Percentiles rank a stretch among this genome's conserved stretches.
Evolutionary conservation across 73 alveolate species (phyloP).

Genomic region (Tetrahymena elliotti): DNA sequence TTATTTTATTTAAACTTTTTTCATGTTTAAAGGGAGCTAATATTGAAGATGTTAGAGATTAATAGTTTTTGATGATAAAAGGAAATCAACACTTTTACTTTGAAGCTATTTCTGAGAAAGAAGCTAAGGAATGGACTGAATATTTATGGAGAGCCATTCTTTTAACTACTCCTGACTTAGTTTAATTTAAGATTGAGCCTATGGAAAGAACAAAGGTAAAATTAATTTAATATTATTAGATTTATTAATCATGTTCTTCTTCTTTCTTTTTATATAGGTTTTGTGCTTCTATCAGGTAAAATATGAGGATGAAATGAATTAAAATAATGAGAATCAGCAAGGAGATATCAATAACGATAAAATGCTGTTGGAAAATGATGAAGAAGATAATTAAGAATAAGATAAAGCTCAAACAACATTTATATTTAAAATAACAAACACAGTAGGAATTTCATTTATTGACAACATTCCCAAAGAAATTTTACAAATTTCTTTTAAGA

Average conservation of each 20-base stretch:
- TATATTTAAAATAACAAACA: slow-evolving; percentile 8
- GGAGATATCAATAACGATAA: not conserved
- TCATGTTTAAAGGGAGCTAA: slow-evolving; percentile 30
- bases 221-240: not conserved
- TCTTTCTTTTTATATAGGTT: not conserved
- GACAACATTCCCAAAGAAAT: slow-evolving; percentile 41
- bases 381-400: not conserved
- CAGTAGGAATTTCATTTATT: slow-evolving; percentile 23
- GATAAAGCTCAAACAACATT: slow-evolving; percentile 8
- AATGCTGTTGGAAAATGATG: not conserved
- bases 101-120: slow-evolving; percentile 27
- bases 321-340: not conserved
- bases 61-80: slow-evolving; percentile 23
- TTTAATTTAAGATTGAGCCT: slow-evolving; percentile 34
- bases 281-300: not conserved
- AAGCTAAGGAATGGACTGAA: slow-evolving; percentile 38
- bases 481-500: slow-evolving; percentile 16
- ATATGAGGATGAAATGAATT: not conserved
- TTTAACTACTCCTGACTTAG: slow-evolving; percentile 35
- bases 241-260: not conserved
- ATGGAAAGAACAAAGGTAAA: slow-evolving; percentile 32
- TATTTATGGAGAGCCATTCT: slow-evolving; percentile 42
- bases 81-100: slow-evolving; percentile 16
- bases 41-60: slow-evolving; percentile 30
- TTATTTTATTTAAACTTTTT: not conserved